Evolutionary conservation across 495 filamentous ascomycete genomes (phyloP).

Genomic region (Talaromyces borbonicus): DNA sequence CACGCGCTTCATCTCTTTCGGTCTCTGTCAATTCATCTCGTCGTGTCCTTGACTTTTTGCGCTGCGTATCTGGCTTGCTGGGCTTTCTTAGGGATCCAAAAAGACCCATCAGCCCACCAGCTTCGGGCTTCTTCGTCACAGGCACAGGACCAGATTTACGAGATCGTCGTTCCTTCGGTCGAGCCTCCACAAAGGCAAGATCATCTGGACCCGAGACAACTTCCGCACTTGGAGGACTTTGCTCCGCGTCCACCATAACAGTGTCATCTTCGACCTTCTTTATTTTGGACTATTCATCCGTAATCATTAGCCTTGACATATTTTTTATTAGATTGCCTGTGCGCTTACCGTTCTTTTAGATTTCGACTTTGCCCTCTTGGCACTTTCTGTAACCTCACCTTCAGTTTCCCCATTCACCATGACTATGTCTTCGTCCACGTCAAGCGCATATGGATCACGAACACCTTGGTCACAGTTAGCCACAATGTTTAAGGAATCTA

Average conservation of each 20-base stretch:
- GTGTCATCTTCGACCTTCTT: slow-evolving; percentile 31
- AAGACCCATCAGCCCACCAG: slow-evolving; percentile 38
- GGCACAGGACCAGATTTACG: slow-evolving; percentile 35
- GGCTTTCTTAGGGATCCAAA: slow-evolving; percentile 35
- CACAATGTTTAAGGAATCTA: background rate
- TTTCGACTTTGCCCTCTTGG: slow-evolving; percentile 26
- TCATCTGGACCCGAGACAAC: slow-evolving; percentile 46
- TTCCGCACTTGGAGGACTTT: slow-evolving; percentile 25
- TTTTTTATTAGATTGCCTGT: background rate
- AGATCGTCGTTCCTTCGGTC: slow-evolving; percentile 49
- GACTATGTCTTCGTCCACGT: slow-evolving; percentile 49
- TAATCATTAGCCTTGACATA: background rate
- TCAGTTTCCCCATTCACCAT: slow-evolving; percentile 42
- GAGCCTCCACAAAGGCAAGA: slow-evolving; percentile 64
- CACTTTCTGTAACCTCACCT: slow-evolving; percentile 25
- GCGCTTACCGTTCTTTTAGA: slow-evolving; percentile 28
- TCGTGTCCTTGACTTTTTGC: slow-evolving; percentile 30
- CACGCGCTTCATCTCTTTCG: slow-evolving; percentile 35
- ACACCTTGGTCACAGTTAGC: slow-evolving; percentile 20
- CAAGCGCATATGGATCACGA: slow-evolving; percentile 50
- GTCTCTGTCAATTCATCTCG: slow-evolving; percentile 33
- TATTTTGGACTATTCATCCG: slow-evolving; percentile 4
- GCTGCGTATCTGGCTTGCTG: slow-evolving; percentile 28
- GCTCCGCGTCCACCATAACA: slow-evolving; percentile 39
- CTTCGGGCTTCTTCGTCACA: slow-evolving; percentile 29